phyloP scores from a whole-genome alignment of 306 rosid species.

The cucumber (Cucumis sativus) region Cucumber_9930_V3 NC_026657.2:232001-232500 shows the following conservation, averaged over 20 bases:
- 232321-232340: too few relatives aligned
- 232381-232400: too few relatives aligned
- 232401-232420: too few relatives aligned
- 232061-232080: not conserved
- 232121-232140: conserved; percentile 91
- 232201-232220: not conserved
- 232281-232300: not conserved
- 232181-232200: not conserved
- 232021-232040: not conserved
- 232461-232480: too few relatives aligned
- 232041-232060: not conserved
- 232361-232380: too few relatives aligned
- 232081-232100: conserved; percentile 67
- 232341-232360: too few relatives aligned
- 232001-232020: conserved; percentile 24
- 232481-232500: too few relatives aligned
- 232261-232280: not conserved
- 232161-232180: not conserved
- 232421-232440: too few relatives aligned
- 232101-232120: conserved; percentile 86
- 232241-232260: not conserved
- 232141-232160: not conserved
- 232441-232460: too few relatives aligned
- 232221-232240: not conserved
- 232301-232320: not conserved